A percentile compares a stretch with the other conserved stretches of the same genome.
Conservation (phyloP, 2,329 filamentous ascomycete species). For the Myriangium duriaei region DNA sequence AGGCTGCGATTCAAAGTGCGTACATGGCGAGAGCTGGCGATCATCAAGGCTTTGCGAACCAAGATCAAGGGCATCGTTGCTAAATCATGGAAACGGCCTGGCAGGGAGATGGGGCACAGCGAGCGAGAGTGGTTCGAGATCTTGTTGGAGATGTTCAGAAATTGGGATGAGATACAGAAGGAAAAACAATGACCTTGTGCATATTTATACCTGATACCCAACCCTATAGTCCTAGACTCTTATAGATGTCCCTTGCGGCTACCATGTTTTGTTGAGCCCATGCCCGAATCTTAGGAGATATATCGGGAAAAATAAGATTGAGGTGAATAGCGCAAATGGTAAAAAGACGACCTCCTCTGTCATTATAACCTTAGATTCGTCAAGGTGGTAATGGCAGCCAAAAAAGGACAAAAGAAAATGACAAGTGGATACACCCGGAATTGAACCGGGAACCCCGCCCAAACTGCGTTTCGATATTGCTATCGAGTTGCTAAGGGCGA, state of each 20-base stretch:
- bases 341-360: too few species aligned
- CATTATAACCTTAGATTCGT: too few species aligned
- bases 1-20: constrained; percentile 68
- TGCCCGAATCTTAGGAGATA: too few species aligned
- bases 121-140: constrained; percentile 32
- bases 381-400: too few species aligned
- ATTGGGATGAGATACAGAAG: constrained; percentile 13
- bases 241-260: too few species aligned
- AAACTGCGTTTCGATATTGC: neutral
- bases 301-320: too few species aligned
- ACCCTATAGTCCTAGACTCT: too few species aligned
- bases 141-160: constrained; percentile 24
- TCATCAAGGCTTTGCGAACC: constrained; percentile 66
- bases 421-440: neutral
- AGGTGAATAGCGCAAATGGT: too few species aligned
- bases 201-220: too few species aligned
- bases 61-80: constrained; percentile 65
- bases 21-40: constrained; percentile 84
- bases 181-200: too few species aligned
- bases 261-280: too few species aligned
- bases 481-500: neutral
- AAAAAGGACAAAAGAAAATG: neutral
- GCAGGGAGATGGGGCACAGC: constrained; percentile 25
- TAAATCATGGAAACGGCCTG: constrained; percentile 49
- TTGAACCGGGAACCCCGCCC: neutral